Percentiles rank a stretch among this genome's conserved stretches.
These are phyloP conservation scores for Stephanodiscus triporus DNA, from an alignment of 108 stramenopile species.

Conservation along the genomic window DNA sequence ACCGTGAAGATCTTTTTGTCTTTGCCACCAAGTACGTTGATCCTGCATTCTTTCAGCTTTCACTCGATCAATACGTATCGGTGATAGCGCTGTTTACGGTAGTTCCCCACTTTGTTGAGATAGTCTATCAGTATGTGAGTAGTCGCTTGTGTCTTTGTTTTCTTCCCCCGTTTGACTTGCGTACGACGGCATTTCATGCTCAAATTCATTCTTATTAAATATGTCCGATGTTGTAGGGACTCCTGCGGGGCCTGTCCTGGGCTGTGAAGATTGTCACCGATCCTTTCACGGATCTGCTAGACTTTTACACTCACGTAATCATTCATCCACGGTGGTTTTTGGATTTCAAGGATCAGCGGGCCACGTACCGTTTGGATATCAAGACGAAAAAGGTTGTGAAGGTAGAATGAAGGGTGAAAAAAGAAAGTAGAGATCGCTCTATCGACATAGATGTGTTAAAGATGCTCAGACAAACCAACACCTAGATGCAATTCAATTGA, in stretches of 20 bases:
- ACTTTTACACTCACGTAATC: slow-evolving; percentile 52
- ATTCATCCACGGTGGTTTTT: slow-evolving; percentile 61
- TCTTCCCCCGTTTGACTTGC: neutral
- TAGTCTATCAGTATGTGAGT: slow-evolving; percentile 47
- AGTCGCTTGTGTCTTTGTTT: neutral
- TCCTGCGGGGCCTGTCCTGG: slow-evolving; percentile 57
- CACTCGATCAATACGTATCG: slow-evolving; percentile 51
- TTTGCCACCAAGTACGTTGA: slow-evolving; percentile 40
- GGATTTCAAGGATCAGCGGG: slow-evolving; percentile 57
- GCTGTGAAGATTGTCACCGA: slow-evolving; percentile 58
- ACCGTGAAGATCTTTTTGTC: slow-evolving; percentile 28
- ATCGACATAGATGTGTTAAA: neutral
- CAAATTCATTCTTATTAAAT: neutral
- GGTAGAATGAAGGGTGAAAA: slow-evolving; percentile 18
- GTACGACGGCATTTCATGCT: neutral
- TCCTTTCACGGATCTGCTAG: slow-evolving; percentile 58
- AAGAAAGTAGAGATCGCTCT: neutral
- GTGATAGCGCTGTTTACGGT: slow-evolving; percentile 54
- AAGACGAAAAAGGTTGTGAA: slow-evolving; percentile 54
- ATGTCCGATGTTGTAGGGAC: slow-evolving; percentile 14
- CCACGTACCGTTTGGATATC: slow-evolving; percentile 50
- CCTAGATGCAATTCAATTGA: too few species aligned
- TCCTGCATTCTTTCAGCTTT: slow-evolving; percentile 42
- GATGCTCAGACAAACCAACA: too few species aligned
- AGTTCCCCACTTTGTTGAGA: slow-evolving; percentile 59